A percentile compares a stretch with the other conserved stretches of the same genome.
Evolutionary conservation across 1,139 yeast genomes (phyloP).

Genomic region (Scheffersomyces segobiensis): DNA sequence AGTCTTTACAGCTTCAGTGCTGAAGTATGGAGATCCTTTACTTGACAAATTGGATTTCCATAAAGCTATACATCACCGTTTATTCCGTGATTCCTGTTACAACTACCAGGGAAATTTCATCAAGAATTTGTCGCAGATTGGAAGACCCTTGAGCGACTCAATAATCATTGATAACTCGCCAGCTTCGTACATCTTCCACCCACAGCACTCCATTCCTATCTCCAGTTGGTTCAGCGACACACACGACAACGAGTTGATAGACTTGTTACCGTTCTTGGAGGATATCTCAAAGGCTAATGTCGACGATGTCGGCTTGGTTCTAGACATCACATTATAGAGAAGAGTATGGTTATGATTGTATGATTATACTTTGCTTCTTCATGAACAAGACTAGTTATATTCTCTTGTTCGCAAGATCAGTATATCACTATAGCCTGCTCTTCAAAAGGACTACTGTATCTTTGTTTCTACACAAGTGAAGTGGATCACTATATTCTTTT

Average conservation of each 20-base stretch:
- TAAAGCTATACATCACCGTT: slow-evolving; percentile 80
- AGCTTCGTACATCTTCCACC: slow-evolving; percentile 94
- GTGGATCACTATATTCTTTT: background rate
- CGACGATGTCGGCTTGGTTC: slow-evolving; percentile 78
- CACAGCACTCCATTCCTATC: slow-evolving; percentile 97
- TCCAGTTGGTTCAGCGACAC: slow-evolving; percentile 98
- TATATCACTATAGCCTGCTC: background rate
- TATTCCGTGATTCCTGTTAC: slow-evolving; percentile 76
- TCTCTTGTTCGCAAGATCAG: background rate
- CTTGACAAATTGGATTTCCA: slow-evolving; percentile 80
- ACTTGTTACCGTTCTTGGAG: slow-evolving; percentile 85
- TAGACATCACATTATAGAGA: slow-evolving; percentile 61
- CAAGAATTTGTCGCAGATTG: slow-evolving; percentile 89
- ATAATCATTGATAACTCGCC: slow-evolving; percentile 97
- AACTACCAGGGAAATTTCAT: slow-evolving; percentile 86
- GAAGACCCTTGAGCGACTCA: slow-evolving; percentile 82
- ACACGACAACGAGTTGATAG: slow-evolving; percentile 92
- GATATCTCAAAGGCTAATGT: slow-evolving; percentile 72
- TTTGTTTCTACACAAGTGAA: background rate
- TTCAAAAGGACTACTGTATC: background rate
- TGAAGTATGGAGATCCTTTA: slow-evolving; percentile 94
- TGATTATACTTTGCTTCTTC: background rate
- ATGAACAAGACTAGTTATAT: background rate
- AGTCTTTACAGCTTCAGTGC: slow-evolving; percentile 93
- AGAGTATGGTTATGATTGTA: background rate